Base-by-base conservation (phyloP, 169 alveolate species). In the Plasmodium vinckei region DNA sequence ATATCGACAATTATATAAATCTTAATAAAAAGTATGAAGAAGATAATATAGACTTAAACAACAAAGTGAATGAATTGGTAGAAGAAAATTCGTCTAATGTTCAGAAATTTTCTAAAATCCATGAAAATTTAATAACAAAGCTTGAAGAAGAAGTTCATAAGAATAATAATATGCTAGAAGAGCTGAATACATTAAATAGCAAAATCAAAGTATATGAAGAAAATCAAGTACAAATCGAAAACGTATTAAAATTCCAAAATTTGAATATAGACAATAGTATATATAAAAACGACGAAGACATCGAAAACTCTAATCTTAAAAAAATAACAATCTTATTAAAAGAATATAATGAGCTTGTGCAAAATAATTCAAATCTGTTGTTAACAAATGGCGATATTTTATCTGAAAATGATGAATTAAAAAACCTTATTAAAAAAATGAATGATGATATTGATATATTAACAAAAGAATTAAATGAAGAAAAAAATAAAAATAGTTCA, bases 81-180 rank as follows among this genome's bases (percentile, higher is more conserved):
- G n/a, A 67, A 53, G 89, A 79, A 57, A 79, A 79, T 27, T 44
- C 82, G 6, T 47, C 42, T 17, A 79, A 64, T 10, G 73, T 79
- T 27, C 84, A 79, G 10, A 54, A 67, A 15, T 79, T 60, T 42
- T 23, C 79, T 39, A 79, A 56, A 17, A 25, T 79, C n/a, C 53
- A 65, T 53, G 71, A 57, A 4, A 79, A 67, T 39, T 54, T 79
- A 27, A 54, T 79, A 13, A 61, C 10, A 13, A 67, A 59, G 42
- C 79, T 79, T 67, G 70, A 79, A 10, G 84, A 79, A 27, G 89
- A 79, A 54, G 21, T 79, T 39, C 42, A 49, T 67, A 79, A 79
- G 33, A 79, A 79, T 39, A 70, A 67, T 6, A 79, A 67, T 10
- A 39, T 79, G 19, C 19, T 44, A 0, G 54, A 59, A 15, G 82